These are phyloP conservation scores for Lichtheimia hyalospora DNA, from an alignment of 371 early-diverging fungal species.

Conservation along the genomic window DNA sequence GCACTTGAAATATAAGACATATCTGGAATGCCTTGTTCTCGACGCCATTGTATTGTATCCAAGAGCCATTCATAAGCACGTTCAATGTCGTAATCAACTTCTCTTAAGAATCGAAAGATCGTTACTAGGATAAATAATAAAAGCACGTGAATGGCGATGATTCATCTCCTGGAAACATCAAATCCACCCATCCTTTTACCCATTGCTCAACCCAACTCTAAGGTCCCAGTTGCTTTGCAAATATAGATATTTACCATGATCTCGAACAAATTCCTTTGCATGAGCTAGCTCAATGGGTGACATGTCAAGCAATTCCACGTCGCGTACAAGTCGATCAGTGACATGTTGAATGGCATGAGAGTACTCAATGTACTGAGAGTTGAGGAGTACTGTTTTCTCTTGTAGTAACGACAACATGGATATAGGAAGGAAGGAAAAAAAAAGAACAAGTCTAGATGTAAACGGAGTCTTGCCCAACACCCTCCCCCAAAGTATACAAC, in stretches of 20 bases:
- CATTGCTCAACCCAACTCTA: no score
- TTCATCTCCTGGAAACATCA: no score
- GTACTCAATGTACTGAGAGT: conserved; percentile 24
- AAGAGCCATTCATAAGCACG: conserved; percentile 20
- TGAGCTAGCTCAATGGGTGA: conserved; percentile 18
- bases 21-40: conserved; percentile 19
- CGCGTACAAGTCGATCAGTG: conserved; percentile 10
- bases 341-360: conserved; percentile 13
- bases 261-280: conserved; percentile 24
- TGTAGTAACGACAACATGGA: conserved; percentile 13
- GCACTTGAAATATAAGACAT: conserved; percentile 30
- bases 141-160: no score
- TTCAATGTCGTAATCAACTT: conserved; percentile 13
- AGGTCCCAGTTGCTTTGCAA: no score
- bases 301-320: conserved; percentile 20
- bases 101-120: conserved; percentile 23
- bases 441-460: no score
- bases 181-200: no score
- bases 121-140: conserved; percentile 16
- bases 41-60: conserved; percentile 48
- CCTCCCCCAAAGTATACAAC: no score
- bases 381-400: conserved; percentile 20
- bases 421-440: not conserved
- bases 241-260: conserved; percentile 22
- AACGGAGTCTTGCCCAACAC: no score